A percentile compares a stretch with the other conserved stretches of the same genome.
These are phyloP conservation scores for Stentor coeruleus DNA, from an alignment of 73 alveolate species.

Conservation along the genomic window DNA sequence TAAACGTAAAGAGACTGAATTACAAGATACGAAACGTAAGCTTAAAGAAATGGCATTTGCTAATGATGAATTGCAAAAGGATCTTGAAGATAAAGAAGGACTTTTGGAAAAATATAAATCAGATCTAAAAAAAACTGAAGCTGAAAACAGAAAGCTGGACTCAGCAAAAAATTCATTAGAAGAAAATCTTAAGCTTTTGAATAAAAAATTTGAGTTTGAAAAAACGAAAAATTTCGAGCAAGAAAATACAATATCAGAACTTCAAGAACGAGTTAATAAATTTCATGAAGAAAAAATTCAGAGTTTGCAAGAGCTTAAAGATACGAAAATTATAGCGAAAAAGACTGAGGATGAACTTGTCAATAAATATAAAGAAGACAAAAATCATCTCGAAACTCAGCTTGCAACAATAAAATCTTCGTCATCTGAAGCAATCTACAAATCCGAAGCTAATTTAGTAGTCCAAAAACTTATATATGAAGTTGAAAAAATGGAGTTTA, in stretches of 20 bases:
- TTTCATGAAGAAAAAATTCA: not conserved
- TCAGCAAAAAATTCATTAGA: not conserved
- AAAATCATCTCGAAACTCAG: not conserved
- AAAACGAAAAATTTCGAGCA: not conserved
- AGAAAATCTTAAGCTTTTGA: not conserved
- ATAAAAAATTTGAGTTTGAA: not conserved
- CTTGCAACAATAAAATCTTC: not conserved
- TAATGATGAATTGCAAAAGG: not conserved
- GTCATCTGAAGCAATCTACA: no score
- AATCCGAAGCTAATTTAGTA: not conserved
- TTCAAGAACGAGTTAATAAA: no score
- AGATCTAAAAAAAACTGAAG: not conserved
- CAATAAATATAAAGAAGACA: not conserved
- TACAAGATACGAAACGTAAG: not conserved
- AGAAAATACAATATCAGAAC: not conserved
- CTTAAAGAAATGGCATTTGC: not conserved
- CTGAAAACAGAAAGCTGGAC: not conserved
- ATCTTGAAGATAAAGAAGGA: not conserved
- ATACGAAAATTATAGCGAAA: not conserved
- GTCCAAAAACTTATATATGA: not conserved
- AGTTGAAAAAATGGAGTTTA: not conserved
- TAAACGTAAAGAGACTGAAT: not conserved
- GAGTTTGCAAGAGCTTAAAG: not conserved
- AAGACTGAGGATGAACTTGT: not conserved
- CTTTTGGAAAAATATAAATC: not conserved